These are phyloP conservation scores for Conoideocrella luteorostrata DNA, from an alignment of 2,329 filamentous ascomycete species.

Conservation along the genomic window DNA sequence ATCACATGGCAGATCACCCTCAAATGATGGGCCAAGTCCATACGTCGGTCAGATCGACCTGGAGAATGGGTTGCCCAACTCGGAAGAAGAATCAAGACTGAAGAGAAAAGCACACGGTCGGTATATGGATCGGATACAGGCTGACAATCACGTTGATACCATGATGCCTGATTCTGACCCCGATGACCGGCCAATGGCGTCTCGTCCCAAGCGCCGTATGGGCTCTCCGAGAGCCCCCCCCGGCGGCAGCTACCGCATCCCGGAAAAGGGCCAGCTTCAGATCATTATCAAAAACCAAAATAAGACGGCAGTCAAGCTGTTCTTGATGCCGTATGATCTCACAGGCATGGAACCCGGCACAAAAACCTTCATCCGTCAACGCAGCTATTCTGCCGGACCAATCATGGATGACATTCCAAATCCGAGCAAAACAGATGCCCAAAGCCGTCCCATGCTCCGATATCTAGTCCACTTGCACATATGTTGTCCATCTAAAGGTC, in stretches of 20 bases:
- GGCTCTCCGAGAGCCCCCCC: conserved; percentile 55
- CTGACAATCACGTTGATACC: conserved; percentile 19
- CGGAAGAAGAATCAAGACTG: conserved; percentile 39
- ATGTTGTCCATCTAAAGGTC: conserved; percentile 74
- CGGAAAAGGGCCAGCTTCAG: conserved; percentile 87
- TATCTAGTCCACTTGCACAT: conserved; percentile 93
- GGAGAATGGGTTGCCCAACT: conserved; percentile 65
- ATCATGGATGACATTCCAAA: conserved; percentile 62
- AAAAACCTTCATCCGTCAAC: conserved; percentile 92
- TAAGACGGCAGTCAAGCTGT: conserved; percentile 95
- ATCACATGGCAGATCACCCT: conserved; percentile 53
- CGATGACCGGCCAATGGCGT: conserved; percentile 25
- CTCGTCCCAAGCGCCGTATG: conserved; percentile 47
- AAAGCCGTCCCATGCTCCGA: conserved; percentile 65
- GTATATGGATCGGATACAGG: conserved; percentile 28
- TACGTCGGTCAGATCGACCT: conserved; percentile 93
- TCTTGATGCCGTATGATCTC: conserved; percentile 88
- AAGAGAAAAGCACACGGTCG: conserved; percentile 44
- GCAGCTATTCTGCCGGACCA: conserved; percentile 83
- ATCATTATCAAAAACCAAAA: conserved; percentile 98
- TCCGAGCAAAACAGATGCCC: conserved; percentile 16
- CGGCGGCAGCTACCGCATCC: conserved; percentile 88
- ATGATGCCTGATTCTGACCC: conserved; percentile 13
- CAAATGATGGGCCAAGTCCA: conserved; percentile 83
- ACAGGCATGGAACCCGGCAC: conserved; percentile 87